Conservation (phyloP, 768 basidiomycete species). For the Chalciporus pseudorubinellus region DNA sequence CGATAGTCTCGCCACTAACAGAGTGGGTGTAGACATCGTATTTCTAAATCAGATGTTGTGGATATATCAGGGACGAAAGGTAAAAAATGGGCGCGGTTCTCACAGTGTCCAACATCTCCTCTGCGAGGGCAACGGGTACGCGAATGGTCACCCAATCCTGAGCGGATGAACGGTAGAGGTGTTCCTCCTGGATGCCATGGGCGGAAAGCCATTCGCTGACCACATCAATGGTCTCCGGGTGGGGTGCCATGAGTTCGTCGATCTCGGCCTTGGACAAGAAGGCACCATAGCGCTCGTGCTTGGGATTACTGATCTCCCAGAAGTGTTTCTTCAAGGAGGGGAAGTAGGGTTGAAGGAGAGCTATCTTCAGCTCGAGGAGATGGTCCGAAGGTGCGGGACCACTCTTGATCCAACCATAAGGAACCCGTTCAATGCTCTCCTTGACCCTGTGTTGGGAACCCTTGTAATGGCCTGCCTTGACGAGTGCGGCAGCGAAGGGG, state of each 20-base stretch:
- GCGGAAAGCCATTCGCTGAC: constrained; percentile 63
- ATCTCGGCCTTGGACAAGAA: constrained; percentile 66
- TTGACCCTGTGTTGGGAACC: constrained; percentile 39
- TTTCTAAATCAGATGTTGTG: constrained; percentile 29
- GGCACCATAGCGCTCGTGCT: constrained; percentile 51
- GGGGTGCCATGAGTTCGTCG: constrained; percentile 58
- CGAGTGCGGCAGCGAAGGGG: constrained; percentile 13
- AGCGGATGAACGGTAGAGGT: constrained; percentile 56
- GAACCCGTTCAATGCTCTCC: constrained; percentile 43
- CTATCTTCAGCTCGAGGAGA: constrained; percentile 55
- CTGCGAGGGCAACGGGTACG: constrained; percentile 56
- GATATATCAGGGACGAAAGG: background rate
- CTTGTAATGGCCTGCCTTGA: constrained; percentile 5
- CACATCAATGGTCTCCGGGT: constrained; percentile 45
- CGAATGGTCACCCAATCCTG: constrained; percentile 67
- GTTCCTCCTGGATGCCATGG: constrained; percentile 49
- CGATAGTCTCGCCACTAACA: too few species aligned
- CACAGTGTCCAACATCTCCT: constrained; percentile 72
- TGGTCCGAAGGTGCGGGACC: constrained; percentile 44
- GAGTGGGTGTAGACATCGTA: too few species aligned
- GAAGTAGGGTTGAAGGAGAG: constrained; percentile 53
- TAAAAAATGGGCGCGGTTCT: constrained; percentile 7
- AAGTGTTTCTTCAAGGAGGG: constrained; percentile 48
- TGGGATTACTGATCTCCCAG: constrained; percentile 57
- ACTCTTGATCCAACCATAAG: constrained; percentile 48